These are phyloP conservation scores for Colletotrichum brevisporum DNA, from an alignment of 2,329 filamentous ascomycete genomes.

Conservation along the genomic window DNA sequence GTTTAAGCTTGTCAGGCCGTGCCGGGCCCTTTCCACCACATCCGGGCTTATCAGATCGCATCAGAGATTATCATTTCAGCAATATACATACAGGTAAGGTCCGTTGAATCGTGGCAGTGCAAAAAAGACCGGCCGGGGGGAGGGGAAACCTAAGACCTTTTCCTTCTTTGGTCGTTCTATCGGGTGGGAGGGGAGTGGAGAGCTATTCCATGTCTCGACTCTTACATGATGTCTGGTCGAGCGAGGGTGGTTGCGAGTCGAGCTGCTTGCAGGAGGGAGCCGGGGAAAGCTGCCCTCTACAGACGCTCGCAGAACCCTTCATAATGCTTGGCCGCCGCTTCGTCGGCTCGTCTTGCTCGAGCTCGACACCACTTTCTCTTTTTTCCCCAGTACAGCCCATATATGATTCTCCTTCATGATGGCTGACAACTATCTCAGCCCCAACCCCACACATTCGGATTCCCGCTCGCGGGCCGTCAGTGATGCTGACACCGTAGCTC, in stretches of 20 bases:
- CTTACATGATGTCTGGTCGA: conserved; percentile 3
- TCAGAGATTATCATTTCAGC: conserved; percentile 18
- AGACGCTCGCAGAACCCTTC: conserved; percentile 15
- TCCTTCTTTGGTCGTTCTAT: conserved; percentile 1
- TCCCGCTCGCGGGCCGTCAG: conserved; percentile 32
- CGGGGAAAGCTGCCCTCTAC: conserved; percentile 29
- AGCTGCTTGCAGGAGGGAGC: conserved; percentile 15
- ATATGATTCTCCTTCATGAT: conserved; percentile 28
- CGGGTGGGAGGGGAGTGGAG: conserved; percentile 21
- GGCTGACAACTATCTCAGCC: conserved; percentile 32
- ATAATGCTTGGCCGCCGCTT: conserved; percentile 34
- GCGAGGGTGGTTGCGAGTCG: background rate
- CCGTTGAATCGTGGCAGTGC: conserved; percentile 34
- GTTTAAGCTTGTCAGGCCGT: conserved; percentile 32
- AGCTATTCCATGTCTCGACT: conserved; percentile 15
- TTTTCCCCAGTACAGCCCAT: background rate
- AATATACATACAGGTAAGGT: conserved; percentile 8
- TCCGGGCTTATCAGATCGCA: conserved; percentile 33
- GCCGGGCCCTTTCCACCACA: conserved; percentile 16
- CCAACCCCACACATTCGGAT: conserved; percentile 31
- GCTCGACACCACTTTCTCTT: conserved; percentile 34
- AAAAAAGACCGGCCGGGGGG: conserved; percentile 3
- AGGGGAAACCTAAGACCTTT: background rate
- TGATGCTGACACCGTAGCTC: conserved; percentile 38
- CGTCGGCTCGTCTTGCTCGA: conserved; percentile 36